Percentiles rank a stretch among this genome's conserved stretches.
phyloP scores from a whole-genome alignment of 2,329 filamentous ascomycete genomes.

The Xylariaceae sp. region DNA sequence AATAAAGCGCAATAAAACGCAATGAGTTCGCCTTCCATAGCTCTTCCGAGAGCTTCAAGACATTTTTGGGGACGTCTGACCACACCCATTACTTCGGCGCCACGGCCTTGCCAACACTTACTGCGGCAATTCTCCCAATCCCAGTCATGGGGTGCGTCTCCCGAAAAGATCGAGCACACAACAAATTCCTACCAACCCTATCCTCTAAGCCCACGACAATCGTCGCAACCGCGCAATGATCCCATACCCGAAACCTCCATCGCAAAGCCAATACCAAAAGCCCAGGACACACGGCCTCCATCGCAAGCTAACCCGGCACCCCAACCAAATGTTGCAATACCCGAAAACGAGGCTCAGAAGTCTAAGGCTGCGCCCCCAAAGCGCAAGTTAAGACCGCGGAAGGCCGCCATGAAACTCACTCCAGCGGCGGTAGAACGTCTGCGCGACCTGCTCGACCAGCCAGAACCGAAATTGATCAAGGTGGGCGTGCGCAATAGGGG shows the following conservation, averaged over 20 bases:
- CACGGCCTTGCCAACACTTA: constrained; percentile 43
- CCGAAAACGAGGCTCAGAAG: constrained; percentile 70
- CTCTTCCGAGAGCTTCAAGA: constrained; percentile 38
- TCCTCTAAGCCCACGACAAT: constrained; percentile 46
- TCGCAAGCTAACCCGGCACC: constrained; percentile 17
- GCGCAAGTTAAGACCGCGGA: constrained; percentile 75
- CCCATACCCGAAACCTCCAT: constrained; percentile 52
- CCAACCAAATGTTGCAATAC: constrained; percentile 46
- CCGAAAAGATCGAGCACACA: constrained; percentile 32
- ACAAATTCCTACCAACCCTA: constrained; percentile 55
- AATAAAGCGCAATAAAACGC: no score
- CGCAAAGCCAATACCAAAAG: constrained; percentile 50
- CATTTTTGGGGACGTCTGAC: constrained; percentile 30
- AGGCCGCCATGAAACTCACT: constrained; percentile 89
- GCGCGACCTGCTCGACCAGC: constrained; percentile 74
- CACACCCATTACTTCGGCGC: constrained; percentile 45
- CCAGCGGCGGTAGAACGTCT: constrained; percentile 79
- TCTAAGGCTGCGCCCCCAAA: constrained; percentile 61
- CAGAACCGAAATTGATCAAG: constrained; percentile 89
- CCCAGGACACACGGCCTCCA: constrained; percentile 57
- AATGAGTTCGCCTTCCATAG: constrained; percentile 48
- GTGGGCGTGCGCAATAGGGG: constrained; percentile 93
- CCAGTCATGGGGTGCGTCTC: constrained; percentile 30
- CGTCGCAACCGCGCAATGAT: constrained; percentile 46
- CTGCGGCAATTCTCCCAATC: constrained; percentile 47